Conservation (phyloP, 805 yeast species). For the Candida odintsovae region DNA sequence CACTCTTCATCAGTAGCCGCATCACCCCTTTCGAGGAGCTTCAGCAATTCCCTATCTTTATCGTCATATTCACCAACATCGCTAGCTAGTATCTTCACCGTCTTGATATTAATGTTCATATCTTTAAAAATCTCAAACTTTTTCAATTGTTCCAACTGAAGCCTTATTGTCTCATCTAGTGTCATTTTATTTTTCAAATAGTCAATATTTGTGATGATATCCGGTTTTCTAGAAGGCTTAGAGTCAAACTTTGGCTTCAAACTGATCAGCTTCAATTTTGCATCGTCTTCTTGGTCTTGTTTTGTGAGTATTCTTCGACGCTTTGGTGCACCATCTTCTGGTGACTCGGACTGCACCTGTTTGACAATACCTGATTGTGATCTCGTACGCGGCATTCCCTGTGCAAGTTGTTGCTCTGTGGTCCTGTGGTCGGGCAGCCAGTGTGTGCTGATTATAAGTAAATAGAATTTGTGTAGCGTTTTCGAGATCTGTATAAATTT, state of each 20-base stretch:
- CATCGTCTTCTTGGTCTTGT: neutral
- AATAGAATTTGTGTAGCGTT: neutral
- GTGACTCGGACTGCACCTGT: neutral
- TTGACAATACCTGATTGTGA: neutral
- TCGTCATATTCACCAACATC: constrained; percentile 10
- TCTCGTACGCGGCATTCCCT: neutral
- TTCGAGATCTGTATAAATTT: neutral
- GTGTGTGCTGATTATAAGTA: no score
- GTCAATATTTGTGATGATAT: constrained; percentile 1
- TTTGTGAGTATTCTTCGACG: neutral
- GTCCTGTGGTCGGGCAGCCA: no score
- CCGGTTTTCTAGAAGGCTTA: neutral
- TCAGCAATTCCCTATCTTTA: constrained; percentile 6
- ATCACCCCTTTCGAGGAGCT: constrained; percentile 4
- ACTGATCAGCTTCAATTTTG: neutral
- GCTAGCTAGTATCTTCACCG: constrained; percentile 9
- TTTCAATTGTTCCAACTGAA: constrained; percentile 9
- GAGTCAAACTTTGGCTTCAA: neutral
- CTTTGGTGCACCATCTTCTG: neutral
- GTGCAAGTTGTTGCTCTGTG: no score
- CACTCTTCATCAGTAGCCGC: constrained; percentile 2
- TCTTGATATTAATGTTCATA: constrained; percentile 9
- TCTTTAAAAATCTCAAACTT: constrained; percentile 14
- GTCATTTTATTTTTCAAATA: constrained; percentile 3
- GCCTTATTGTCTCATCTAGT: constrained; percentile 4